Percentiles rank a stretch among this genome's conserved stretches.
phyloP scores from a whole-genome alignment of 441 rosid genomes.

The Erodium moschatum region DNA sequence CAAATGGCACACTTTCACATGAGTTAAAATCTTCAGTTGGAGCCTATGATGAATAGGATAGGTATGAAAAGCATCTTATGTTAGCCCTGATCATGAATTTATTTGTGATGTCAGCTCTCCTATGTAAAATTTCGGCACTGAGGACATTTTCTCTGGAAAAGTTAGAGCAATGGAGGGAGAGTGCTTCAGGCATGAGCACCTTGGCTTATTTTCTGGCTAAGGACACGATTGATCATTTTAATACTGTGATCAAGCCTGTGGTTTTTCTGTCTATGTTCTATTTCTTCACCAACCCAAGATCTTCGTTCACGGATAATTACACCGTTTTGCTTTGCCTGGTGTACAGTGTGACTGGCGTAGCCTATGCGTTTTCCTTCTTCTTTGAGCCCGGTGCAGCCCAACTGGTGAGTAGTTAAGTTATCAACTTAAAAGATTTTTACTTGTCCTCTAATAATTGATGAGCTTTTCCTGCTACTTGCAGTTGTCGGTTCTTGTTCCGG shows the following conservation, averaged over 20 bases:
- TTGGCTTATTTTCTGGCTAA: constrained; percentile 80
- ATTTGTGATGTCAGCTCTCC: constrained; percentile 50
- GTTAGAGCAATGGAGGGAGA: constrained; percentile 84
- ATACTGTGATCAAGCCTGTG: constrained; percentile 74
- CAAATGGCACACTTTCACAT: too few relatives aligned
- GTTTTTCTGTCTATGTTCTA: constrained; percentile 91
- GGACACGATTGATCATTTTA: constrained; percentile 86
- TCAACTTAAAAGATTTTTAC: too few relatives aligned
- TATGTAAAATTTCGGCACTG: constrained; percentile 79
- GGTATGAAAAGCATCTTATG: too few relatives aligned
- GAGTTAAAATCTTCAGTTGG: too few relatives aligned
- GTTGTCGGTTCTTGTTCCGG: constrained; percentile 95
- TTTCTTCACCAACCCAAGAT: constrained; percentile 93
- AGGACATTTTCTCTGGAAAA: constrained; percentile 84
- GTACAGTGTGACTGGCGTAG: constrained; percentile 83
- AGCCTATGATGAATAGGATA: too few relatives aligned
- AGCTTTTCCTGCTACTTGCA: constrained; percentile 25
- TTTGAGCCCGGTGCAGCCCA: constrained; percentile 86
- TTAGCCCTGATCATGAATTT: too few relatives aligned
- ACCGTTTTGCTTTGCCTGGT: constrained; percentile 69
- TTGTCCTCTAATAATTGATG: not conserved
- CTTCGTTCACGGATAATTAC: constrained; percentile 64
- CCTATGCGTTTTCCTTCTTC: constrained; percentile 63
- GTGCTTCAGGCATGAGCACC: constrained; percentile 84
- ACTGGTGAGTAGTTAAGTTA: constrained; percentile 42